Base-by-base conservation (phyloP, 192 early-diverging fungal genomes). In the Coemansia asiatica region DNA sequence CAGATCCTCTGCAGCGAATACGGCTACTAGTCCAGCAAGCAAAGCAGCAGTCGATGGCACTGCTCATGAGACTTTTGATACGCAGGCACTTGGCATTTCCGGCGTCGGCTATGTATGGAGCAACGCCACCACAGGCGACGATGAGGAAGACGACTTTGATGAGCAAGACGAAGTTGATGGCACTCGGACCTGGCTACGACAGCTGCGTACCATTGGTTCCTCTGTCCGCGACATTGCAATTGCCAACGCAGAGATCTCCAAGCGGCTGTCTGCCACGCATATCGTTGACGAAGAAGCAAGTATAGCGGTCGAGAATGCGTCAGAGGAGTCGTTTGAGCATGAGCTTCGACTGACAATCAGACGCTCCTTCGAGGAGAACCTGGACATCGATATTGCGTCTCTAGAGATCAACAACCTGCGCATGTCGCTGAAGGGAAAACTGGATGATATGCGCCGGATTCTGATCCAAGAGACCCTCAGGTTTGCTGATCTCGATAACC, bases 361-460 rank as follows among this genome's bases (percentile, higher is more conserved):
- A 31, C 85, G 94, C 13, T 92, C 94, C 8, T 87, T 95, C 63
- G 82, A 77, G 21, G 93, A 95, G 55, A 76, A 85, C 48, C 92
- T 94, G 69, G 66, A 76, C 6, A 82, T 91, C 15, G 90, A 91
- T 23, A 88, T 87, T 61, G 86, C 94, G 10, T 84, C 84, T 7
- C 74, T 95, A 12, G 95, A 98, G 81, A 79, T 97, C 16, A 95
- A 91, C 58, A 90, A 90, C 5, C 78, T 95, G 53, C 91, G 94
- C 47, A 89, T 97, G 87, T 88, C 93, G 21, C 87, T 87, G 59
- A 90, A 96, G 76, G 88, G 89, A 18, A 87, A 86, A 12, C 92
- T 91, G 65, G 79, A 88, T 31, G 90, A 94, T 72, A 83, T 96
- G 67, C 86, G 93, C 8, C 79, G 81, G 40, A 79, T 89, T 12